Base-by-base conservation (phyloP, 306 rosid genomes). In the Argentina anserina region DNA sequence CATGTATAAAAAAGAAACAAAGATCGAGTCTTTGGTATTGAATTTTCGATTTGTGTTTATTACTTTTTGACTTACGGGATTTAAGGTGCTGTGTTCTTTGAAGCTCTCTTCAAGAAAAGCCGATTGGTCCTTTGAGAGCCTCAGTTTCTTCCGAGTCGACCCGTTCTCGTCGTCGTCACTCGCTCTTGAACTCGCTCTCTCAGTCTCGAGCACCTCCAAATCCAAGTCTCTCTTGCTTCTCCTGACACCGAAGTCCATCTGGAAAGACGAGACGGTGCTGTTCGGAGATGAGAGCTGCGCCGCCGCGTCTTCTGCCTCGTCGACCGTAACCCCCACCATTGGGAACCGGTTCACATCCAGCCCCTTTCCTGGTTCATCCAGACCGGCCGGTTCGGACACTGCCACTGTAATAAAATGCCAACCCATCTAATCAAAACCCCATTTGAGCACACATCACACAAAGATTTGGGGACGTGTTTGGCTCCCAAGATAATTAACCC, bases 91-190 rank as follows among this genome's bases (percentile, higher is more conserved):
- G 84, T 95, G 97, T 73, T 91, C 96, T 83, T 95, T 95, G 89
- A 95, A 95, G 69, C 90, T 90, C 14, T 90, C 90, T 79, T 95
- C 99, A 3, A 95, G 99, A 18, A 88, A 95, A 80, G 96, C 93
- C 0, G 99, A 95, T 65, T 95, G 99, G 17, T 90, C 84, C 60
- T 91, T 95, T 2, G 97, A 87, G 70, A 95, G 92, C 67, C 99
- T 82, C 53, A 95, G 99, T 64, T 95, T 95, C 91, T 95, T 95
- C 37, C 96, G 70, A 3, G 92, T 84, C 2, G 90, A 85, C 1
- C 88, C 98, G 26, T 93, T 89, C 29, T 93, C 97, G 0, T 93
- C 98, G 17, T 93, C 98, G 9, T 90, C 96, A 25, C 97, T 90
- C 11, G 84, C 92, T 78, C 98, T 85, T 0, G 96, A 86, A 53